Conservation (phyloP, 768 basidiomycete species). For the Leccinum obscurum region DNA sequence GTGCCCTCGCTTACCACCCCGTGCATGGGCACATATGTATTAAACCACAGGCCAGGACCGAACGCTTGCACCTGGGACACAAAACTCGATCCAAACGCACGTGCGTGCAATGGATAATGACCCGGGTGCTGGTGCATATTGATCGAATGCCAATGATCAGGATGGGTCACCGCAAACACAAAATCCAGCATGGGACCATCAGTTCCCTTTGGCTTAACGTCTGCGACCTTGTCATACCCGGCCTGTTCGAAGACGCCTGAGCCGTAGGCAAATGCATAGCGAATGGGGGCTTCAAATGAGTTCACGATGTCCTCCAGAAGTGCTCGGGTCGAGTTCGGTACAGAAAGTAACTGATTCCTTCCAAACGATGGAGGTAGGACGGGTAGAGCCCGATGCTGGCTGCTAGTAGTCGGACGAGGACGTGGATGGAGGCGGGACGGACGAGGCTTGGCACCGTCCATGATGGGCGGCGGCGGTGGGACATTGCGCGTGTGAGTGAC, state of each 20-base stretch:
- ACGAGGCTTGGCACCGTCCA: constrained; percentile 31
- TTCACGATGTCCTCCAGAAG: constrained; percentile 78
- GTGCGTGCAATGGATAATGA: constrained; percentile 90
- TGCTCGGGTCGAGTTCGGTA: constrained; percentile 76
- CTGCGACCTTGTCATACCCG: constrained; percentile 53
- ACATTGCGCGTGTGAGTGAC: constrained; percentile 27
- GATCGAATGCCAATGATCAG: constrained; percentile 91
- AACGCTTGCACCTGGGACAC: constrained; percentile 76
- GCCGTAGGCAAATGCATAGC: constrained; percentile 97
- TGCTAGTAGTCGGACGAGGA: constrained; percentile 36
- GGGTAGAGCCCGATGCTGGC: constrained; percentile 41
- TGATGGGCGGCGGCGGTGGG: constrained; percentile 31
- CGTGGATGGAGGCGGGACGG: constrained; percentile 43
- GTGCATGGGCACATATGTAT: constrained; percentile 81
- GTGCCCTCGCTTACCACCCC: constrained; percentile 65
- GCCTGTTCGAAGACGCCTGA: constrained; percentile 94
- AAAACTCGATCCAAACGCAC: constrained; percentile 79
- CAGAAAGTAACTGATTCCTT: constrained; percentile 77
- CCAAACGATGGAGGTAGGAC: constrained; percentile 73
- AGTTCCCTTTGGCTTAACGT: constrained; percentile 30
- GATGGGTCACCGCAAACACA: constrained; percentile 92
- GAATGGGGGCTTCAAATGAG: constrained; percentile 85
- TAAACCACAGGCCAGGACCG: constrained; percentile 94
- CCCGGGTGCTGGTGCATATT: constrained; percentile 90
- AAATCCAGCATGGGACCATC: constrained; percentile 89